Percentiles rank a stretch among this genome's conserved stretches.
Evolutionary conservation across 2,329 filamentous ascomycete genomes (phyloP).

Genomic region (Trichoderma gracile): DNA sequence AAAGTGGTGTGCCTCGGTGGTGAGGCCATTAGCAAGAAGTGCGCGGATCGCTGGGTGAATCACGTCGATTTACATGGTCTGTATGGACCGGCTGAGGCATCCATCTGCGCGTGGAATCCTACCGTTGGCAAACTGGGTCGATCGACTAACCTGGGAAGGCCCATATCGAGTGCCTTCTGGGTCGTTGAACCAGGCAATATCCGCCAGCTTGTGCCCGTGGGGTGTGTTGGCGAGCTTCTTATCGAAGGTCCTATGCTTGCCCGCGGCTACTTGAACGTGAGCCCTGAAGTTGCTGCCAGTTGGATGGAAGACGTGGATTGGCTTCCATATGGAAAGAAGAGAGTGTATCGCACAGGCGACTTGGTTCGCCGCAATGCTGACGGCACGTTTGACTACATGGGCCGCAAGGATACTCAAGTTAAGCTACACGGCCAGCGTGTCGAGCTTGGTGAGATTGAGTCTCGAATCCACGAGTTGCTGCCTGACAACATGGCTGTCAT

Average conservation of each 20-base stretch:
- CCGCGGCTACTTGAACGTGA: constrained; percentile 27
- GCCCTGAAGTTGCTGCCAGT: background rate
- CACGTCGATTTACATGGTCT: constrained; percentile 14
- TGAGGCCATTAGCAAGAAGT: constrained; percentile 22
- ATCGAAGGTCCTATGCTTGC: constrained; percentile 31
- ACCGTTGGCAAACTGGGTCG: constrained; percentile 4
- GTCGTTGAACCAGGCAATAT: constrained; percentile 28
- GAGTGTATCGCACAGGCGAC: constrained; percentile 21
- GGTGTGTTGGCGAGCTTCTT: constrained; percentile 29
- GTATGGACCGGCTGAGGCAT: constrained; percentile 24
- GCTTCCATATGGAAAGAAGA: background rate
- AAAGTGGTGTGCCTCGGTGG: constrained; percentile 22
- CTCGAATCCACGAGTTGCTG: background rate
- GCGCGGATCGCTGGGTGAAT: constrained; percentile 19
- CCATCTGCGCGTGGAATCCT: constrained; percentile 24
- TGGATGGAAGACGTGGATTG: constrained; percentile 24
- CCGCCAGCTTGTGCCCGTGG: constrained; percentile 28
- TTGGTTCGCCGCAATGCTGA: constrained; percentile 6
- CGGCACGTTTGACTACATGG: constrained; percentile 19
- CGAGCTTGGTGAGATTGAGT: constrained; percentile 25
- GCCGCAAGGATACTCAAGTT: constrained; percentile 20
- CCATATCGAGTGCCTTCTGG: constrained; percentile 28
- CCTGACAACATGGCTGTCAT: background rate
- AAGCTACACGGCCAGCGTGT: constrained; percentile 20
- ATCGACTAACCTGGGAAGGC: constrained; percentile 26